phyloP scores from a whole-genome alignment of 495 filamentous ascomycete genomes.

The Hypoxylon crocopeplum region DNA sequence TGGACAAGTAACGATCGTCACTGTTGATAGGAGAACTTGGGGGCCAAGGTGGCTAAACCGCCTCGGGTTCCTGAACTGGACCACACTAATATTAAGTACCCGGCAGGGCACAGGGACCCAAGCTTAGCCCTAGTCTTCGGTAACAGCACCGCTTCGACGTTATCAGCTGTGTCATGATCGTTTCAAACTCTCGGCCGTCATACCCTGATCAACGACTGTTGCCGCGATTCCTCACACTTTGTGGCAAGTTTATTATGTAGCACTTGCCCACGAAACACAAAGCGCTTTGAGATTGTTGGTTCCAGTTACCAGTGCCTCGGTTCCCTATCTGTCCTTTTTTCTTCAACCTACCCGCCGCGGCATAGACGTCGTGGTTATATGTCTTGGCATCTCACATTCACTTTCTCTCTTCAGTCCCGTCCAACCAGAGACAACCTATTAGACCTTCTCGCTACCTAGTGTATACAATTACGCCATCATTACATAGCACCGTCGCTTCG shows the following conservation, averaged over 20 bases:
- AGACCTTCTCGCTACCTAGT: too few relatives aligned
- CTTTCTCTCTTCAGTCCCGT: too few relatives aligned
- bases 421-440: too few relatives aligned
- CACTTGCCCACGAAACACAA: constrained; percentile 20
- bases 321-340: constrained; percentile 4
- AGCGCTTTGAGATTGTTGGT: constrained; percentile 2
- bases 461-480: too few relatives aligned
- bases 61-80: too few relatives aligned
- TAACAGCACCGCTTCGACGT: neutral
- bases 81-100: neutral
- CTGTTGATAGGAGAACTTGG: too few relatives aligned
- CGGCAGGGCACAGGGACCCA: too few relatives aligned
- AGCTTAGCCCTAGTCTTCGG: too few relatives aligned
- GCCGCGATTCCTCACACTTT: too few relatives aligned
- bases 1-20: neutral
- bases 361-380: neutral
- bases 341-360: neutral
- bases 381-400: too few relatives aligned
- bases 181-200: constrained; percentile 26
- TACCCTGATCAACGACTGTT: constrained; percentile 24
- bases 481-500: too few relatives aligned
- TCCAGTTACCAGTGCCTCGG: neutral
- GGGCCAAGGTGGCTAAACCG: too few relatives aligned
- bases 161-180: constrained; percentile 26
- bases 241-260: neutral